A percentile compares a stretch with the other conserved stretches of the same genome.
These are phyloP conservation scores for Rosa lucieae DNA, from an alignment of 306 rosid species.

Conservation along the genomic window DNA sequence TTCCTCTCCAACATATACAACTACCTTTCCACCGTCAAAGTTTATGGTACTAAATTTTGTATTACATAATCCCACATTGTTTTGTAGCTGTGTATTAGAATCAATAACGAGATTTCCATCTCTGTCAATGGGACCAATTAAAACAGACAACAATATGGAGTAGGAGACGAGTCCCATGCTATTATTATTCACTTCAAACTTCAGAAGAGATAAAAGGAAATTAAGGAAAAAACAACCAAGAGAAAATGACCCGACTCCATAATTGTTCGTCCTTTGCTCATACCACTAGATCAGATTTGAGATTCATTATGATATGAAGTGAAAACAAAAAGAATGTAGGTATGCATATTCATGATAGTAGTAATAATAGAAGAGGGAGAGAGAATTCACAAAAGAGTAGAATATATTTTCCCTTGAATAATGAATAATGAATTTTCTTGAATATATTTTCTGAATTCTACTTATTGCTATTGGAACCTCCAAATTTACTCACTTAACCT, in stretches of 20 bases:
- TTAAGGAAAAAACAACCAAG: constrained; percentile 25
- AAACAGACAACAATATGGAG: constrained; percentile 6
- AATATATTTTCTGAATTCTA: no score
- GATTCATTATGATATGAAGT: not conserved
- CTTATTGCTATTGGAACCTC: no score
- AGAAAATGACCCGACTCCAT: constrained; percentile 31
- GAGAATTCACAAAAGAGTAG: not conserved
- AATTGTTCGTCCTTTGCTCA: constrained; percentile 25
- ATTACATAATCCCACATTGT: not conserved
- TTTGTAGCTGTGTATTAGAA: not conserved
- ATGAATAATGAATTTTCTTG: no score
- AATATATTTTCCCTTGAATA: no score
- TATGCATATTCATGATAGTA: not conserved
- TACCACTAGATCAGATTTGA: constrained; percentile 6
- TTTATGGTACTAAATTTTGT: not conserved
- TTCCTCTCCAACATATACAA: no score
- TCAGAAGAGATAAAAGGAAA: constrained; percentile 15
- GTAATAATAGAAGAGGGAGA: not conserved
- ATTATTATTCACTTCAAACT: constrained; percentile 25
- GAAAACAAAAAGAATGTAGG: constrained; percentile 9
- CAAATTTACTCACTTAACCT: no score
- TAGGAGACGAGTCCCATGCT: constrained; percentile 19
- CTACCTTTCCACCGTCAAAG: no score
- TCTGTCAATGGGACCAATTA: constrained; percentile 2
- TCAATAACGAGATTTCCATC: constrained; percentile 22